Base-by-base conservation (phyloP, 1,139 yeast genomes). In the Pichia sp. region DNA sequence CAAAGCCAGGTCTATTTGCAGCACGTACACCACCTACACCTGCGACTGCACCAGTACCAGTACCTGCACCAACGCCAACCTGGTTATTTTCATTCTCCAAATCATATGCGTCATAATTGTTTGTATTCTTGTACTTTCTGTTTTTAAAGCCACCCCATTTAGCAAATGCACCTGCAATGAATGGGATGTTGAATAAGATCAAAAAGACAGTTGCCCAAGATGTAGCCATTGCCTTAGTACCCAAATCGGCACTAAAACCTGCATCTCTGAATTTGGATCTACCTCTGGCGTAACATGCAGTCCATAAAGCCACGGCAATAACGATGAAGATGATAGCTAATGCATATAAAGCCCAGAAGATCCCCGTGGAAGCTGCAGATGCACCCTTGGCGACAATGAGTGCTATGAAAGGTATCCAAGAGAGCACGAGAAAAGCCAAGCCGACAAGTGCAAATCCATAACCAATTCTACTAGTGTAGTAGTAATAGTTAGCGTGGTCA, bases 381-480 rank as follows among this genome's bases (percentile, higher is more conserved):
- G n/a, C n/a, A n/a, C n/a, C n/a, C 11, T 13, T 18, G 6, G 11
- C 12, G 6, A 15, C 18, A 8, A 17, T 7, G 8, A 33, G 25
- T 39, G 48, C 32, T 14, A 38, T 30, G n/a, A 46, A 33, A 30
- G 47, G 42, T 32, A 46, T 6, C 73, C 50, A 25, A 0, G 81
- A 64, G n/a, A 74, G 34, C 4, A 72, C 59, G n/a, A 72, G 58
- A 53, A 78, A 78, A 27, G 70, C 61, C 36, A 80, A 59, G 7
- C 77, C 82, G 41, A 80, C 63, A 33, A 84, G 54, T 56, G 69
- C 64, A 61, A 81, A 78, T 2, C 84, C 83, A 67, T 73, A 83
- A 17, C 82, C 77, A 47, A 75, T 68, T 47, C 86, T 71, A 16
- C 85, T 68, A 49, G 77, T 60, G 59, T 75, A 79, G 59, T 67